Base-by-base conservation (phyloP, 208 protist species). In the Trypanosomatidae sp. region DNA sequence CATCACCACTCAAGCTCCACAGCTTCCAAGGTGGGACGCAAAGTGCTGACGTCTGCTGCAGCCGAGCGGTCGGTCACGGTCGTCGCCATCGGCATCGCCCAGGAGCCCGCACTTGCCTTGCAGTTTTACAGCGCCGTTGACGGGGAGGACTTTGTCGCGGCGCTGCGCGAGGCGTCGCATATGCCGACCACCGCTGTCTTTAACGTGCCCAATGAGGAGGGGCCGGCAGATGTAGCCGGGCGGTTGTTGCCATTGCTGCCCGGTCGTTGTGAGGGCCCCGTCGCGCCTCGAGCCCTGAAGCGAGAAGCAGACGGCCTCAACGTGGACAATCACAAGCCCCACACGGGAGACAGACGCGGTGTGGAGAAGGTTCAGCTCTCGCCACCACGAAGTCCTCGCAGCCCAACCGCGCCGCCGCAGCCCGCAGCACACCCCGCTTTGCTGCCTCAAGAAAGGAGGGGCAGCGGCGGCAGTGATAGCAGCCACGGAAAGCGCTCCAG, bases 21-120 rank as follows among this genome's bases (percentile, higher is more conserved):
- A 22, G 50, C n/a, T 15, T 1, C 5, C 50, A 3, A 55, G 50
- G 6, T 22, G 50, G 17, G 39, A 66, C 4, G 36, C 19, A 22
- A 66, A 46, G 39, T 13, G 8, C 44, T 5, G 13, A 10, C 52
- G 12, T 12, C 58, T 17, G 10, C 66, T 13, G 17, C 41, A 39
- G 25, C 22, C 33, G 12, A 4, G 25, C 10, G 10, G 52, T 71
- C 59, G 64, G 68, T 67, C 8, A 66, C 73, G 15, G 69, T 84
- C 33, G 75, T 67, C 12, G 77, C 80, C 0, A 52, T 84, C 44
- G 73, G 75, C 55, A 70, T 85, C 33, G 62, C 55, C 12, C 55
- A 64, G 3, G 81, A 85, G 73, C 41, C 74, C 1, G 65, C 72
- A 41, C 81, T 85, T 56, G 81, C 73, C 25, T 66, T 85, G 41